Conservation (phyloP, 1,139 yeast species). For the Scheffersomyces titani region DNA sequence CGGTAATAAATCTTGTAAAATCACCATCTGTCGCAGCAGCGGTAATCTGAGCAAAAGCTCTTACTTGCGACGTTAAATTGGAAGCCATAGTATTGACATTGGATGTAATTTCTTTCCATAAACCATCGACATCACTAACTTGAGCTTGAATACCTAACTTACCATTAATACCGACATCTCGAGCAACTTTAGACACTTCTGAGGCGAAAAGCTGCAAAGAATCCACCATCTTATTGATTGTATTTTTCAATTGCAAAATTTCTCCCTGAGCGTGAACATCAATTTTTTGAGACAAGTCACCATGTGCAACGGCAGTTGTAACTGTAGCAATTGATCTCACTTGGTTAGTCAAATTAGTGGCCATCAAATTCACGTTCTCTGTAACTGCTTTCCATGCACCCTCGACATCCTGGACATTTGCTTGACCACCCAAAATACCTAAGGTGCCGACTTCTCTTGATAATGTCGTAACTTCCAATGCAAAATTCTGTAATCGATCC, state of each 20-base stretch:
- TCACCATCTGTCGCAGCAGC: conserved; percentile 96
- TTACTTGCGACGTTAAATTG: conserved; percentile 84
- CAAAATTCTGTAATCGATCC: conserved; percentile 84
- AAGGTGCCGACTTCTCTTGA: conserved; percentile 90
- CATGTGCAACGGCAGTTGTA: conserved; percentile 91
- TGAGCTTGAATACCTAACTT: conserved; percentile 90
- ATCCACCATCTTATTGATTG: conserved; percentile 91
- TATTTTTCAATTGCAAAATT: conserved; percentile 71
- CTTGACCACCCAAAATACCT: conserved; percentile 89
- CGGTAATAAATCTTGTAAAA: conserved; percentile 85
- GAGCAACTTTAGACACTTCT: conserved; percentile 86
- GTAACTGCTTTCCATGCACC: conserved; percentile 95
- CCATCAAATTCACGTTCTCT: conserved; percentile 88
- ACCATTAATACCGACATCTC: conserved; percentile 92
- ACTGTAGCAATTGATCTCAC: conserved; percentile 89
- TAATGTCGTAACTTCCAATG: conserved; percentile 83
- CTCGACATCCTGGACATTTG: conserved; percentile 88
- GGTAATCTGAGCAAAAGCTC: conserved; percentile 91
- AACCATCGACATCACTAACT: conserved; percentile 85
- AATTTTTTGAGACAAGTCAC: conserved; percentile 84
- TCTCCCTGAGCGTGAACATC: conserved; percentile 92
- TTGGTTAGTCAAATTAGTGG: conserved; percentile 83
- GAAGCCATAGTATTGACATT: conserved; percentile 94
- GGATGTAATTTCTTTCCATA: conserved; percentile 92
- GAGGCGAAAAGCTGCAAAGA: conserved; percentile 83